These are phyloP conservation scores for Delitschia confertaspora DNA, from an alignment of 495 filamentous ascomycete species.

Conservation along the genomic window DNA sequence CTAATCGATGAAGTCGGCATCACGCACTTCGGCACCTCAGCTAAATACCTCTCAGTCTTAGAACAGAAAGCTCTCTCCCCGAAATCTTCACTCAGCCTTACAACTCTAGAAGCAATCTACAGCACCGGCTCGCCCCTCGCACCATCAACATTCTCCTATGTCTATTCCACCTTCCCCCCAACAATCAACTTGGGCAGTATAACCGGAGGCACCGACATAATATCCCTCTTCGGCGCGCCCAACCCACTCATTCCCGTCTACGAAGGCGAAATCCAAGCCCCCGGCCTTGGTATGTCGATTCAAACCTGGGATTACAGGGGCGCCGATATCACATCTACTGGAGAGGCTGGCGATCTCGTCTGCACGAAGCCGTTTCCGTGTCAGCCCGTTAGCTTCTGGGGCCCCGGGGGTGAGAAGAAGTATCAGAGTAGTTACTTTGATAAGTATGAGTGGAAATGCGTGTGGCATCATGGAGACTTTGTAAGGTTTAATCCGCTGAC, in stretches of 20 bases:
- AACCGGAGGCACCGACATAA: conserved; percentile 86
- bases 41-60: conserved; percentile 83
- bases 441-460: conserved; percentile 47
- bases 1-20: conserved; percentile 64
- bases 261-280: conserved; percentile 81
- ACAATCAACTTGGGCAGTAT: conserved; percentile 74
- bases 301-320: conserved; percentile 60
- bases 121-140: conserved; percentile 87
- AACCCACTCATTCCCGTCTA: conserved; percentile 80
- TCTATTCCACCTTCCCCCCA: conserved; percentile 69
- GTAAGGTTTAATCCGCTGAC: conserved; percentile 65
- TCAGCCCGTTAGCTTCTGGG: conserved; percentile 85
- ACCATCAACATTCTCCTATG: conserved; percentile 84
- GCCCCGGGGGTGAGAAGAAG: conserved; percentile 54
- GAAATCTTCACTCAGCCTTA: conserved; percentile 45
- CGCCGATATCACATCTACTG: conserved; percentile 44
- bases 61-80: conserved; percentile 72
- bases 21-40: conserved; percentile 86
- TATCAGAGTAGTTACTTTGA: conserved; percentile 86
- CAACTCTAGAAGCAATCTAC: conserved; percentile 66
- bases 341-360: conserved; percentile 80
- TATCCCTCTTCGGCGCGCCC: conserved; percentile 83
- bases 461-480: conserved; percentile 97
- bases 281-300: conserved; percentile 86
- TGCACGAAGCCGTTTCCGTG: conserved; percentile 81